Evolutionary conservation across 495 filamentous ascomycete species (phyloP), one percentile per base, ranked within the genome.

Genomic region (Hypoxylon rickii): DNA sequence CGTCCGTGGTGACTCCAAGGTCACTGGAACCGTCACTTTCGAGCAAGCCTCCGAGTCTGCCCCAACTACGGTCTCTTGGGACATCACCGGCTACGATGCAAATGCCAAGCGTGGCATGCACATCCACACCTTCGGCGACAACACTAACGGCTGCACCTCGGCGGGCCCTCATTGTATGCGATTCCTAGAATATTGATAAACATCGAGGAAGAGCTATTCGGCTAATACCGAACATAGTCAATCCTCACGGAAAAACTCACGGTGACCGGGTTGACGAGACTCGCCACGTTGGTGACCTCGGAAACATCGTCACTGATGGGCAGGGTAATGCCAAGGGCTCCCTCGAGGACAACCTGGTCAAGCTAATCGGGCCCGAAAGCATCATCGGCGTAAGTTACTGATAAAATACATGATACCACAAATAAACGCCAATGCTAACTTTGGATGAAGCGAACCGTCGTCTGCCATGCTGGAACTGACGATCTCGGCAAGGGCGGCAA

Each of bases 141-240:
- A 97, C 83, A 97, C 95, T 81, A 98, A 97, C 77, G 94, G 95
- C 73, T 98, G 94, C 86, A 97, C 94, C 51, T 92, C 88, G 53
- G 94, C 94, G 44, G 94, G 94, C 36, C 92, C 94, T 65, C 94
- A 98, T 77, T 97, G 90, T 94, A 83, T 68, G 88, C 29, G 10
- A 21, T 20, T 26, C 10, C 31, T 26, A 22, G 10, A 31, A 10
- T 10, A n/a, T n/a, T n/a, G n/a, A n/a, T n/a, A n/a, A n/a, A n/a
- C n/a, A n/a, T 11, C 13, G n/a, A 3, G 18, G 1, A 4, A 21
- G 40, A 39, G 24, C 3, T 11, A 16, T 20, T 29, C 50, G 19
- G 5, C 53, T 63, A n/a, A 63, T 38, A 12, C 32, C 11, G 37
- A 41, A 52, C 16, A 44, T 68, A 95, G 90, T 97, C 88, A 98